These are phyloP conservation scores for Arabidopsis lyrata DNA, from an alignment of 441 rosid genomes.

Conservation along the genomic window DNA sequence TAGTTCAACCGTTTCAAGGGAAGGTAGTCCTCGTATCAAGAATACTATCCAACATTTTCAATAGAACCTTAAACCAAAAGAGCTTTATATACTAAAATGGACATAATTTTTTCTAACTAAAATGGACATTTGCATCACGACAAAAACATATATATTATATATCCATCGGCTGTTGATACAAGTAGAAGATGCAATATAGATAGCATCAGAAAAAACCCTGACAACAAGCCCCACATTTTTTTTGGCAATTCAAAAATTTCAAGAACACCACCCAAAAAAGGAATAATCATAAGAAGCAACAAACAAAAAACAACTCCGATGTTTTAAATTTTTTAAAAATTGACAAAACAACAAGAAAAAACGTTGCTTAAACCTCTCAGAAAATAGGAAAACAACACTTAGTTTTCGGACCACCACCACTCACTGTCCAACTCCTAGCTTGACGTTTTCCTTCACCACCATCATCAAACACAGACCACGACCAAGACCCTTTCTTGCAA, in stretches of 20 bases:
- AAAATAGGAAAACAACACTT: conserved; percentile 54
- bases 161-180: conserved; percentile 13
- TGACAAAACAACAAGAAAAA: neutral
- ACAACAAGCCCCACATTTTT: conserved; percentile 13
- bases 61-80: neutral
- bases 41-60: neutral
- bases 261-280: neutral
- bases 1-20: neutral
- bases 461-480: conserved; percentile 36
- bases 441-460: neutral
- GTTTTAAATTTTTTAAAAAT: neutral
- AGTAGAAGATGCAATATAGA: conserved; percentile 29
- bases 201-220: conserved; percentile 34
- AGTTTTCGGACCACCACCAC: conserved; percentile 18
- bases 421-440: conserved; percentile 5
- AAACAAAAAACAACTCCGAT: conserved; percentile 12
- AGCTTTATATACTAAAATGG: neutral
- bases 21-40: neutral
- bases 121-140: neutral
- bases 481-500: conserved; percentile 38
- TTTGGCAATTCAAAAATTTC: neutral
- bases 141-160: conserved; percentile 20
- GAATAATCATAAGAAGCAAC: conserved; percentile 9
- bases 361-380: conserved; percentile 37
- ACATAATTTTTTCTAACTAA: neutral